These are phyloP conservation scores for Porcisia deanei DNA, from an alignment of 208 protist species.

Conservation along the genomic window DNA sequence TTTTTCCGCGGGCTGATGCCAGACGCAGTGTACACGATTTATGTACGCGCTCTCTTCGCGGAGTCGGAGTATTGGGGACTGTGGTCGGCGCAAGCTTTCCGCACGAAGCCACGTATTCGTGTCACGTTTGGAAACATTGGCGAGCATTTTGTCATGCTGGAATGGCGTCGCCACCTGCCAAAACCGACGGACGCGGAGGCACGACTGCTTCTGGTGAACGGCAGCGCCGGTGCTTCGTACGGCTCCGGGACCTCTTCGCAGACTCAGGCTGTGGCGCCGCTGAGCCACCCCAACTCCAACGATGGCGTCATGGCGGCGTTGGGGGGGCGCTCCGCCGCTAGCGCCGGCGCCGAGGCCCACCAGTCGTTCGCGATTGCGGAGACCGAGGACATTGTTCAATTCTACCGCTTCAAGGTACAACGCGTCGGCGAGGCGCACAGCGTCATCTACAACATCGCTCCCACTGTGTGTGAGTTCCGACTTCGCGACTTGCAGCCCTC, in stretches of 20 bases:
- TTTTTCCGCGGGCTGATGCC: slow-evolving; percentile 90
- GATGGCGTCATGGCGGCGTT: not conserved
- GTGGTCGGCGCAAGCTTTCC: slow-evolving; percentile 84
- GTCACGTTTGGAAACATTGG: slow-evolving; percentile 91
- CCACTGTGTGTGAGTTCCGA: slow-evolving; percentile 79
- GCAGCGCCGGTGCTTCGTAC: not conserved
- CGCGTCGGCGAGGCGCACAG: slow-evolving; percentile 61
- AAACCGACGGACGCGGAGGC: slow-evolving; percentile 31
- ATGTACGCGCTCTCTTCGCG: slow-evolving; percentile 75
- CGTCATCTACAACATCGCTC: slow-evolving; percentile 81
- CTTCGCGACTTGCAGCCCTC: slow-evolving; percentile 80
- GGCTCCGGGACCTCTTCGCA: not conserved
- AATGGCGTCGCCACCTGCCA: slow-evolving; percentile 89
- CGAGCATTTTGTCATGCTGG: slow-evolving; percentile 91
- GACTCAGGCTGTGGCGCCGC: slow-evolving; percentile 12
- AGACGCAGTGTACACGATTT: slow-evolving; percentile 82
- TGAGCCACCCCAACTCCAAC: not conserved
- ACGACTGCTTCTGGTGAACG: slow-evolving; percentile 14
- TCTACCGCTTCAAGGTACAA: slow-evolving; percentile 89
- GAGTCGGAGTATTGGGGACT: slow-evolving; percentile 85
- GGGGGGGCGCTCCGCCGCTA: not conserved
- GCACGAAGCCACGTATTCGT: slow-evolving; percentile 76
- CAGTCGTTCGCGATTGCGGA: slow-evolving; percentile 41
- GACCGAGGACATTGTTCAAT: slow-evolving; percentile 77
- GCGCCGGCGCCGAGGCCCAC: not conserved